Evolutionary conservation across 441 rosid species (phyloP).

Genomic region (Metrosideros polymorpha): DNA sequence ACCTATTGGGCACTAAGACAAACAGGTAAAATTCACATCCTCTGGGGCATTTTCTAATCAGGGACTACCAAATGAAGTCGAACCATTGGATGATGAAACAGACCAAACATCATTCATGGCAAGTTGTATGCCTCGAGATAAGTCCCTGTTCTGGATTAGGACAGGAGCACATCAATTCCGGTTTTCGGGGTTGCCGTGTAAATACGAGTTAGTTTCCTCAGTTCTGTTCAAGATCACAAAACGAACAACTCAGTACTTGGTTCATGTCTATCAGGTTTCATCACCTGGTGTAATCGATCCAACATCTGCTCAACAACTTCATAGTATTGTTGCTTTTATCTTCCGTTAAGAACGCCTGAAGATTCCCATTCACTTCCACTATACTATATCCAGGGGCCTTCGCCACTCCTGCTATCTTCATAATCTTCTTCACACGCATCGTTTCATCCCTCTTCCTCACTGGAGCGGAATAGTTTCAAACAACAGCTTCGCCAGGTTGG

Average conservation of each 20-base stretch:
- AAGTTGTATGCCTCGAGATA: background rate
- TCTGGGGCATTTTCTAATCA: background rate
- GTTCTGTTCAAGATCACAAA: background rate
- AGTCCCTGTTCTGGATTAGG: background rate
- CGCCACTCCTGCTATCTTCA: conserved; percentile 30
- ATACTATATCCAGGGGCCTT: conserved; percentile 46
- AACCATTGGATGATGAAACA: background rate
- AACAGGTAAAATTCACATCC: background rate
- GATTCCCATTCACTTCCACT: conserved; percentile 47
- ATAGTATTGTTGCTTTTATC: conserved; percentile 44
- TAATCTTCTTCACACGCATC: conserved; percentile 33
- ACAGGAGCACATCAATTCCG: background rate
- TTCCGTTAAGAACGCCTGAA: conserved; percentile 46
- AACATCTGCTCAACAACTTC: conserved; percentile 22
- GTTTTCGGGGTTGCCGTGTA: background rate
- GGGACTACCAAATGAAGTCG: background rate
- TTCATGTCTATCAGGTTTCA: conserved; percentile 13
- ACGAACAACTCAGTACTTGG: background rate
- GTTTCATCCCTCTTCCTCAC: conserved; percentile 33
- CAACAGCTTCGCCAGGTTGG: conserved; percentile 34
- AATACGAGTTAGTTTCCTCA: background rate
- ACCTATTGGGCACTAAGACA: background rate
- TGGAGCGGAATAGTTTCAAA: conserved; percentile 38
- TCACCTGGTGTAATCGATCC: conserved; percentile 33
- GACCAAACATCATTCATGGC: background rate